These are phyloP conservation scores for Syzygium syzygioides DNA, from an alignment of 441 rosid species.

Conservation along the genomic window DNA sequence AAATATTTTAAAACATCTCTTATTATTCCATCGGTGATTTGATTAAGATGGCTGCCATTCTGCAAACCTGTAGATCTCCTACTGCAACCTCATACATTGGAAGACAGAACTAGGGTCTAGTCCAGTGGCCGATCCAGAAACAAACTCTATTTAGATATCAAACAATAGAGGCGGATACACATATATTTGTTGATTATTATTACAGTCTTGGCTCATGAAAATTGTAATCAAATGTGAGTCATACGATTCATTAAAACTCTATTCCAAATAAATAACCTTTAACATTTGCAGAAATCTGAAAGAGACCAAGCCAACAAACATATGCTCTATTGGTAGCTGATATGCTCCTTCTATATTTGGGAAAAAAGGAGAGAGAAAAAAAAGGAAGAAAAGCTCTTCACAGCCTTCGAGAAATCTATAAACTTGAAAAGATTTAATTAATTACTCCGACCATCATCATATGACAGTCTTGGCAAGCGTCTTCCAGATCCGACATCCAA, in stretches of 20 bases:
- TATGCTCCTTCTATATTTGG: not conserved
- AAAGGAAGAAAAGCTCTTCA: not conserved
- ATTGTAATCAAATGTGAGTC: not conserved
- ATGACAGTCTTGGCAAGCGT: not conserved
- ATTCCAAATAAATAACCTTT: not conserved
- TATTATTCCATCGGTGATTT: not conserved
- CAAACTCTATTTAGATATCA: not conserved
- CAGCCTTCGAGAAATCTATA: not conserved
- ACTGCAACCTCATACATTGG: not conserved
- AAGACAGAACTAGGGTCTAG: not conserved
- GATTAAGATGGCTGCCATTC: not conserved
- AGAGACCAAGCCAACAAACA: not conserved
- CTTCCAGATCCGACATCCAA: not conserved
- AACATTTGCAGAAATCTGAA: not conserved
- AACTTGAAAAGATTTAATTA: not conserved
- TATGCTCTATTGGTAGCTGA: not conserved
- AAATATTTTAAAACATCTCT: not conserved
- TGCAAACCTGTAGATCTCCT: not conserved
- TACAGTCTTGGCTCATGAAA: not conserved
- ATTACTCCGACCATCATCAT: not conserved
- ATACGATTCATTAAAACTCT: not conserved
- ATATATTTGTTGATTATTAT: not conserved
- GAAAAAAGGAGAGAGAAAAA: not conserved
- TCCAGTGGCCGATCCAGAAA: not conserved
- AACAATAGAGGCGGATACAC: not conserved